A percentile compares a stretch with the other conserved stretches of the same genome.
Conservation (phyloP, 129 eudicot species). For the Silybum marianum region DNA sequence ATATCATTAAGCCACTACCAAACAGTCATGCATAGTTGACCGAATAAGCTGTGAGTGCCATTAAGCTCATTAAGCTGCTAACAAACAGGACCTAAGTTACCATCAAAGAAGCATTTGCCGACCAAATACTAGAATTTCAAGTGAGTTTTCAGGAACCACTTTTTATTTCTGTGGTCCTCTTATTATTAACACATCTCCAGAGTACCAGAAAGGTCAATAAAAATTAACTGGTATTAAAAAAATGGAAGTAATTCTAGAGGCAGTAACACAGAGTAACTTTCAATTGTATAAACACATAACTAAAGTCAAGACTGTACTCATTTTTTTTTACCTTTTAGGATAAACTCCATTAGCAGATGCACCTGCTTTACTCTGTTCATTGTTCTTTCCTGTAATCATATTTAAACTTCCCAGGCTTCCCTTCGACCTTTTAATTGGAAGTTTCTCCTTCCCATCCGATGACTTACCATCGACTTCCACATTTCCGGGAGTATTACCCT, state of each 20-base stretch:
- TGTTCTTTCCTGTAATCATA: conserved; percentile 86
- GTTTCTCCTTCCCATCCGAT: conserved; percentile 89
- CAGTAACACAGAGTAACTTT: neutral
- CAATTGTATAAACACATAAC: neutral
- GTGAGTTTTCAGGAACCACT: neutral
- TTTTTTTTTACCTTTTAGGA: conserved; percentile 70
- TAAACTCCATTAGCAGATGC: conserved; percentile 77
- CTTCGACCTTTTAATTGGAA: conserved; percentile 94
- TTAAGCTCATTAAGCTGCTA: too few species aligned
- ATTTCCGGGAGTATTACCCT: conserved; percentile 74
- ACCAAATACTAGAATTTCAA: neutral
- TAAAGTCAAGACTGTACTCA: neutral
- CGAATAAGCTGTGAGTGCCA: too few species aligned
- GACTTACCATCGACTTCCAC: conserved; percentile 70
- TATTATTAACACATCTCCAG: neutral
- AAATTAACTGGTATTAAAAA: neutral
- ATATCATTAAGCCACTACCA: too few species aligned
- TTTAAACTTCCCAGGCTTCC: conserved; percentile 94
- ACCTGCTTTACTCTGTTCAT: conserved; percentile 71
- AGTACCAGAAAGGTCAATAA: neutral
- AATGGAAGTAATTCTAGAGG: neutral
- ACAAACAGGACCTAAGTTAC: neutral
- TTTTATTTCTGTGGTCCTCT: neutral
- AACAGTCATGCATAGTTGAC: too few species aligned
- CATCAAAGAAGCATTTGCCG: conserved; percentile 5